Evolutionary conservation across 2,329 filamentous ascomycete genomes (phyloP), one percentile per base, ranked within the genome.

Genomic region (Chrysosporium keratinophilum): DNA sequence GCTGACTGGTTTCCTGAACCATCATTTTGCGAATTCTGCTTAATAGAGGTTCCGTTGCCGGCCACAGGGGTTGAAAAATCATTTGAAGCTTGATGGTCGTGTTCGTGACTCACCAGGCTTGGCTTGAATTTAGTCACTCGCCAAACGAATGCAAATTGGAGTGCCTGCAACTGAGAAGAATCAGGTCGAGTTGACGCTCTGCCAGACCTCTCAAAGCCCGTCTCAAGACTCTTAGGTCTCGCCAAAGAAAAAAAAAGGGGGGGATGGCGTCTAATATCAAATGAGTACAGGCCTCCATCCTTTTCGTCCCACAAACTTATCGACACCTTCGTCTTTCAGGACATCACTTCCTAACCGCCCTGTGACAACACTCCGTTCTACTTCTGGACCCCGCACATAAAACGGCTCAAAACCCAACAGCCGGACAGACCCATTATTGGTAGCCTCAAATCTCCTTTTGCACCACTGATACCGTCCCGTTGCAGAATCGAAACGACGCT

Each of bases 311-410:
- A 77, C 64, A 63, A 79, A 86, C 1, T 72, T 74, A 17, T 70
- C 63, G 1, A 86, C 78, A 0, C 76, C 76, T 60, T 85, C 81
- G 59, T 87, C 82, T 19, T 62, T 65, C 45, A 87, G 70, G 2
- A 86, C 75, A 20, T 87, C 81, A 3, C 63, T 67, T 1, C 78
- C 81, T 9, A 72, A 69, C 50, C 83, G 71, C 1, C 81, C 82
- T 1, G 83, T 87, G 2, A 87, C 73, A 1, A 86, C 70, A 62
- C 83, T 87, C n/a, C 76, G 72, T 67, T 87, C 84, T 37, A 72
- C 60, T 1, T 83, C 79, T 4, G 76, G 73, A 0, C 83, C 84
- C 6, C 71, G 69, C 1, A 87, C 80, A 55, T 79, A 75, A 58
- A 87, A 87, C 0, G 80, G 72, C 19, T 76, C 70, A 60, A 79